These are phyloP conservation scores for Psilocybe subaeruginosa DNA, from an alignment of 768 basidiomycete genomes.

Conservation along the genomic window DNA sequence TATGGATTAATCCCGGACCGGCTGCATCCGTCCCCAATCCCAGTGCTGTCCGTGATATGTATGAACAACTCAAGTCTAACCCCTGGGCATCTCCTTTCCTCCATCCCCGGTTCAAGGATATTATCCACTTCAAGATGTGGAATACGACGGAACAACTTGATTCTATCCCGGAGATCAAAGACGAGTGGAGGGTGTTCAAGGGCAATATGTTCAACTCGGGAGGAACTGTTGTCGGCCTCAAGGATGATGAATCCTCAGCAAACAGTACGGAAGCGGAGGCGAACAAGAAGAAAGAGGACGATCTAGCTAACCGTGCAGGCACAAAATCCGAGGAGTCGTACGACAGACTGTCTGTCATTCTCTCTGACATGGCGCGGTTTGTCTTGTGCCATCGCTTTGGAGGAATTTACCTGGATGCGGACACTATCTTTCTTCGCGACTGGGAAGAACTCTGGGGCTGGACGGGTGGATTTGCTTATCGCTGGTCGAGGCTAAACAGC, in stretches of 20 bases:
- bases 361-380: slow-evolving; percentile 97
- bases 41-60: slow-evolving; percentile 81
- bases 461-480: slow-evolving; percentile 92
- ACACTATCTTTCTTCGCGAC: slow-evolving; percentile 89
- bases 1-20: slow-evolving; percentile 96
- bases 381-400: slow-evolving; percentile 92
- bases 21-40: slow-evolving; percentile 85
- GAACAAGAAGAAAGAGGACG: slow-evolving; percentile 50
- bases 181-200: slow-evolving; percentile 81
- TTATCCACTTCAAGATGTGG: slow-evolving; percentile 93
- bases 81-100: slow-evolving; percentile 95
- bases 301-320: slow-evolving; percentile 74
- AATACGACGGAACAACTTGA: slow-evolving; percentile 97
- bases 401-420: slow-evolving; percentile 93
- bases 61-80: slow-evolving; percentile 69
- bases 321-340: slow-evolving; percentile 88
- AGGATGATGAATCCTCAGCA: slow-evolving; percentile 41
- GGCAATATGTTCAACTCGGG: slow-evolving; percentile 87
- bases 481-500: slow-evolving; percentile 90
- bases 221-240: slow-evolving; percentile 72
- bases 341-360: slow-evolving; percentile 88
- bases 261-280: slow-evolving; percentile 53
- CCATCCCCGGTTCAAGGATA: slow-evolving; percentile 84
- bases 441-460: slow-evolving; percentile 98
- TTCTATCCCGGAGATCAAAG: slow-evolving; percentile 80